Evolutionary conservation across 345 rosid genomes (phyloP).

Genomic region (Acer yangbiense): DNA sequence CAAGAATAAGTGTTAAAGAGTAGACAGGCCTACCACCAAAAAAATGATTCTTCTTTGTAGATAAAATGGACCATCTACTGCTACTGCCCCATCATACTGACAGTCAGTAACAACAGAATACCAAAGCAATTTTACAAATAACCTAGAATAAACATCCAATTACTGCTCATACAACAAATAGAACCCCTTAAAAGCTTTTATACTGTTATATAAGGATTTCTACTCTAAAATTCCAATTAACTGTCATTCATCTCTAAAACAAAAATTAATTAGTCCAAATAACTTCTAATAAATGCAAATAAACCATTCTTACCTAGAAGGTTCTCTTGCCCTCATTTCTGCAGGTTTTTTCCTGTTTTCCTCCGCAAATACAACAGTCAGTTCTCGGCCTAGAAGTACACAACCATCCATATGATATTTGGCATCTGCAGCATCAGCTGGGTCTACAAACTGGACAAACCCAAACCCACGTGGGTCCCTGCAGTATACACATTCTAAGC

Average conservation of each 20-base stretch:
- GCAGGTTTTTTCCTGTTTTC: constrained; percentile 90
- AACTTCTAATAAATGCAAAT: background rate
- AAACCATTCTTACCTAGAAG: constrained; percentile 39
- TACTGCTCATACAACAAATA: background rate
- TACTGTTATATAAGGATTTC: background rate
- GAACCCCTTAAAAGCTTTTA: background rate
- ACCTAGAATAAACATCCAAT: background rate
- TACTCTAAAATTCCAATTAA: background rate
- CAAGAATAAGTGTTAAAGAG: background rate
- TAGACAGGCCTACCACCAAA: background rate
- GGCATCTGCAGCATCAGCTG: constrained; percentile 92
- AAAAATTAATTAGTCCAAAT: background rate
- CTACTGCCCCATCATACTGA: background rate
- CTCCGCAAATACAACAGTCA: constrained; percentile 83
- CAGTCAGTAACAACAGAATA: no score
- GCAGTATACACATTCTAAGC: constrained; percentile 24
- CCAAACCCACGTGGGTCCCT: constrained; percentile 96
- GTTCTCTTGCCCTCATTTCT: constrained; percentile 87
- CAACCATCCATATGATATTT: constrained; percentile 84
- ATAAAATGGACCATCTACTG: background rate
- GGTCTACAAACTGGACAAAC: constrained; percentile 79
- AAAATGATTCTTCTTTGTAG: background rate
- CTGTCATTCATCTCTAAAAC: background rate
- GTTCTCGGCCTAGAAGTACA: constrained; percentile 73
- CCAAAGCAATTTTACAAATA: background rate